Base-by-base conservation (phyloP, 106 monocot species). In the Hemerocallis citrina region DNA sequence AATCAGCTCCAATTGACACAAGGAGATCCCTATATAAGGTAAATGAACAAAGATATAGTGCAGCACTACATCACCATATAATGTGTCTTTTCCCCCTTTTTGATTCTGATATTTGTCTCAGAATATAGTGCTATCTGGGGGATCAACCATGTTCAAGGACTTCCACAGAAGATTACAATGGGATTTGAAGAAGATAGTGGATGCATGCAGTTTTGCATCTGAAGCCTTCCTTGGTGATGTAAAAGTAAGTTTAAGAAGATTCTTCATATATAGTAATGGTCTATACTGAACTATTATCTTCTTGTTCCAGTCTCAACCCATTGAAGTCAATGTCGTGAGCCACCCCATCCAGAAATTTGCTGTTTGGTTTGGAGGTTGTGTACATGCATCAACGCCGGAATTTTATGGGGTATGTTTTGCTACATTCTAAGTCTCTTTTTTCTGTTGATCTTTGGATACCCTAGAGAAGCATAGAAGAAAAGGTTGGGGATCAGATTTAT, bases 291-390 rank as follows among this genome's bases (percentile, higher is more conserved):
- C 25, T 11, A 21, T 20, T 50, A 27, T 30, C 16, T 38, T 54
- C 56, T 69, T 13, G 24, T 54, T 62, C 8, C 64, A 92, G 87
- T 78, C 84, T 68, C 87, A 88, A 59, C 92, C 92, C 33, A 75
- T 92, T 31, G 87, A 92, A 74, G 92, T 87, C 57, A 88, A 84
- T 68, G 92, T 92, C 6, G 81, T 84, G 17, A 92, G 84, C 62
- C 83, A 92, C 84, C 84, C 92, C 55, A 92, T 92, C 60, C 92
- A 92, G 47, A 92, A 64, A 74, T 92, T 76, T 74, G 92, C 92
- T 21, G 92, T 92, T 48, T 92, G 92, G 92, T 92, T 92, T 68
- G 92, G 92, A 76, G 92, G 92, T n/a, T 92, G 87, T 68, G 87
- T 92, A 34, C 84, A 88, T 78, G 92, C 92, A 57, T 92, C 92